Conservation (phyloP, 768 basidiomycete genomes). For the Lactarius hatsudake region DNA sequence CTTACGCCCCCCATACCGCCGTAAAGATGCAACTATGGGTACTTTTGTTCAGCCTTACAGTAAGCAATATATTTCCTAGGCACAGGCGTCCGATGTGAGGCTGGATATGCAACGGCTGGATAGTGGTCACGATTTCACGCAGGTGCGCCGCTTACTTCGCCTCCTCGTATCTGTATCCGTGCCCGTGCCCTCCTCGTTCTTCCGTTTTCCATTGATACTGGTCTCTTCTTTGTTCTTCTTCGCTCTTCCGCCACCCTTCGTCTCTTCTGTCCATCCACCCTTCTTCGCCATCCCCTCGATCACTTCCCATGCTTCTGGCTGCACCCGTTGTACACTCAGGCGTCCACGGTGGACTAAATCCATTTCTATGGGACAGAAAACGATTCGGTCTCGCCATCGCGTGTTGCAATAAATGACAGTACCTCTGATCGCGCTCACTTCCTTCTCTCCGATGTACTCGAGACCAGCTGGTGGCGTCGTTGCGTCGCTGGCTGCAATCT, state of each 20-base stretch:
- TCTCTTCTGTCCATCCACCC: constrained; percentile 71
- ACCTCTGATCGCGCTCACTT: constrained; percentile 65
- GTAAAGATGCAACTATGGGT: neutral
- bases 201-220: neutral
- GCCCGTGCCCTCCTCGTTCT: neutral
- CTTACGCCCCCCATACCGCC: neutral
- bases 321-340: constrained; percentile 84
- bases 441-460: constrained; percentile 64
- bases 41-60: neutral
- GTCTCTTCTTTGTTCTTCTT: neutral
- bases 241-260: constrained; percentile 20
- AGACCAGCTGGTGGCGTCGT: constrained; percentile 49
- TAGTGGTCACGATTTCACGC: neutral
- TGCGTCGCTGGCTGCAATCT: constrained; percentile 45
- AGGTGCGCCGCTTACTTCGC: neutral
- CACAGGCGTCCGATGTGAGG: neutral
- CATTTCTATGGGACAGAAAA: constrained; percentile 52
- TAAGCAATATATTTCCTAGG: neutral
- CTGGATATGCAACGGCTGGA: neutral
- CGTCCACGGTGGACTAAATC: constrained; percentile 75
- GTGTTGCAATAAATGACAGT: constrained; percentile 4
- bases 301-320: constrained; percentile 59
- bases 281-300: constrained; percentile 58
- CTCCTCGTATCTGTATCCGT: neutral
- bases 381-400: neutral